Percentiles rank a stretch among this genome's conserved stretches.
phyloP scores from a whole-genome alignment of 352 stramenopile species.

The Globisporangium nodosum region DNA sequence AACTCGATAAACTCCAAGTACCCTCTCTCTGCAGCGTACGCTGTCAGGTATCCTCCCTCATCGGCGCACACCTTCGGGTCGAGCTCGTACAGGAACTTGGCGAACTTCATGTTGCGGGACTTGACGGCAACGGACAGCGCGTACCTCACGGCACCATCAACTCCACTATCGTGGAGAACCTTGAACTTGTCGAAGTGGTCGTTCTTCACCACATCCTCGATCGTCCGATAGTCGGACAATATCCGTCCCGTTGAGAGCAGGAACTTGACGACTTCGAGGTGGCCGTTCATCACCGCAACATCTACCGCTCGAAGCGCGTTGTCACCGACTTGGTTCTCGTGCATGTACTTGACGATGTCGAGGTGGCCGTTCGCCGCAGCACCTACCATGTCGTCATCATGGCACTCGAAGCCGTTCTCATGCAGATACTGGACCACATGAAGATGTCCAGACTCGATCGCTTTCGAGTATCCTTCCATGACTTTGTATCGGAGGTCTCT shows the following conservation, averaged over 20 bases:
- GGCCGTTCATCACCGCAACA: neutral
- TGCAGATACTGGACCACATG: neutral
- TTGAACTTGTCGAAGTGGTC: neutral
- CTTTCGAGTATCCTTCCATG: constrained; percentile 5
- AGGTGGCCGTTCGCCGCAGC: no score
- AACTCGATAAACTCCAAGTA: neutral
- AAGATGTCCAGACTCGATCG: no score
- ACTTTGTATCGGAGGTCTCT: no score
- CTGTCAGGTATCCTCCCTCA: neutral
- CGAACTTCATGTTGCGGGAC: neutral
- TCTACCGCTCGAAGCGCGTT: neutral
- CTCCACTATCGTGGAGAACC: no score
- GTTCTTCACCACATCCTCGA: neutral
- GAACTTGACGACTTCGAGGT: neutral
- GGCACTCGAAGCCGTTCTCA: neutral
- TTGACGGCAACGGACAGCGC: no score
- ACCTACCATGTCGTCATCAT: neutral
- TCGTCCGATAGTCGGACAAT: no score
- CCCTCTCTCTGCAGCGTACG: no score
- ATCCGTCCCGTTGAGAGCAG: neutral
- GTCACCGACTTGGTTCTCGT: neutral
- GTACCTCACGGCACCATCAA: no score
- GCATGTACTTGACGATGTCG: neutral
- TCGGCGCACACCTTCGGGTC: neutral
- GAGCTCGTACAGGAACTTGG: neutral